Evolutionary conservation across 2,329 filamentous ascomycete species (phyloP).

Genomic region (Tolypocladium cylindrosporum): DNA sequence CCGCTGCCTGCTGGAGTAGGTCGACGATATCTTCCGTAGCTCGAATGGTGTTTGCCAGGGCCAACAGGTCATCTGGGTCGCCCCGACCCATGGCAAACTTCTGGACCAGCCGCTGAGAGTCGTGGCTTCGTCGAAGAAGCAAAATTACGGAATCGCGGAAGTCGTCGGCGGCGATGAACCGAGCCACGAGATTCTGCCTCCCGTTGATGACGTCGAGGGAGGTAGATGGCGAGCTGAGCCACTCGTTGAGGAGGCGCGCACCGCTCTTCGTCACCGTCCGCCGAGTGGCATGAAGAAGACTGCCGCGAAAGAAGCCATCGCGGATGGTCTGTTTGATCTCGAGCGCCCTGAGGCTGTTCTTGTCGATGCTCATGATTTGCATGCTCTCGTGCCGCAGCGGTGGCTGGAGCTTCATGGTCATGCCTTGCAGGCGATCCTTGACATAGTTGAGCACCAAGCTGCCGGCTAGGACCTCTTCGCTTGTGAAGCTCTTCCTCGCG

Average conservation of each 20-base stretch:
- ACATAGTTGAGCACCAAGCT: slow-evolving; percentile 80
- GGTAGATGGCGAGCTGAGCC: slow-evolving; percentile 87
- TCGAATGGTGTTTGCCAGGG: slow-evolving; percentile 69
- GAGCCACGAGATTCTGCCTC: slow-evolving; percentile 71
- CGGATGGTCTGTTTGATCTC: slow-evolving; percentile 82
- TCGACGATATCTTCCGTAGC: slow-evolving; percentile 58
- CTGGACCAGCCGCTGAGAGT: slow-evolving; percentile 82
- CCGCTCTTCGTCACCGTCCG: slow-evolving; percentile 89
- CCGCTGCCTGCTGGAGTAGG: slow-evolving; percentile 25
- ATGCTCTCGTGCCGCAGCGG: slow-evolving; percentile 64
- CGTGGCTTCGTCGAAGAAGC: slow-evolving; percentile 65
- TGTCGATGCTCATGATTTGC: slow-evolving; percentile 84
- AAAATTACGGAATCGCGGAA: slow-evolving; percentile 61
- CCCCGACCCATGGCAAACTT: slow-evolving; percentile 89
- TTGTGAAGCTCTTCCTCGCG: slow-evolving; percentile 47
- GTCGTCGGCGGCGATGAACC: slow-evolving; percentile 55
- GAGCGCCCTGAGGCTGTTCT: slow-evolving; percentile 77
- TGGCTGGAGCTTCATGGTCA: slow-evolving; percentile 72
- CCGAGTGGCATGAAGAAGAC: slow-evolving; percentile 79
- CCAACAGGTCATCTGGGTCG: slow-evolving; percentile 84
- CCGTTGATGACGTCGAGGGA: slow-evolving; percentile 68
- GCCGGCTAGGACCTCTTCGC: slow-evolving; percentile 65
- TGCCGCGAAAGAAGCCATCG: slow-evolving; percentile 71
- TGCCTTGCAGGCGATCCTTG: slow-evolving; percentile 63
- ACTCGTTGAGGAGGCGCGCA: slow-evolving; percentile 70